A percentile compares a stretch with the other conserved stretches of the same genome.
Evolutionary conservation across 768 basidiomycete species (phyloP).

Genomic region (Cystobasidium tubakii): DNA sequence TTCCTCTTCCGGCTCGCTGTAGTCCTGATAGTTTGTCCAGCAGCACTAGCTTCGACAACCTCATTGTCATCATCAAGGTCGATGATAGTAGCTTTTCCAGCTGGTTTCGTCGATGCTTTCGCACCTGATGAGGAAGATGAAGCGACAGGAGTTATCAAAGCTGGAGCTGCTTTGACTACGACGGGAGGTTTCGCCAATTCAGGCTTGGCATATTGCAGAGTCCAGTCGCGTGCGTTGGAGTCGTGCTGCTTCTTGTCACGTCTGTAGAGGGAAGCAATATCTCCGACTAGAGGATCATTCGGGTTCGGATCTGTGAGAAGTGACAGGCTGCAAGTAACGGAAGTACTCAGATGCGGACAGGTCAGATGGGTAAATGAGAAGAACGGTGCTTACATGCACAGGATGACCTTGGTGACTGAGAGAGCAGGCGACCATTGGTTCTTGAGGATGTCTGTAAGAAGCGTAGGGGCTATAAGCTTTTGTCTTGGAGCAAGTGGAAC

Average conservation of each 20-base stretch:
- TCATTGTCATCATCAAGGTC: conserved; percentile 23
- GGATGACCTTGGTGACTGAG: conserved; percentile 97
- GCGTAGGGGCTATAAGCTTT: background rate
- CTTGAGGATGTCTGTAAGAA: conserved; percentile 72
- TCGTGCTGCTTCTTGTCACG: conserved; percentile 71
- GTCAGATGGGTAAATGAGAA: too few species aligned
- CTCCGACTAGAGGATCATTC: conserved; percentile 94
- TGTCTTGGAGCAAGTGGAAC: background rate
- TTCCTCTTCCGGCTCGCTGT: conserved; percentile 8
- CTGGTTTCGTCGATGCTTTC: background rate
- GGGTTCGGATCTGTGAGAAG: conserved; percentile 99
- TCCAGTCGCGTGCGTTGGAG: conserved; percentile 14
- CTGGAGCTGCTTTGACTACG: background rate
- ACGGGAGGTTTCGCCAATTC: conserved; percentile 24
- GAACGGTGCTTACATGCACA: conserved; percentile 76
- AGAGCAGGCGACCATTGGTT: conserved; percentile 99
- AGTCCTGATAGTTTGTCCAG: background rate
- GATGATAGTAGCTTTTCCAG: conserved; percentile 18
- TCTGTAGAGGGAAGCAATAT: conserved; percentile 93
- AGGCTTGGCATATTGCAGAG: conserved; percentile 19
- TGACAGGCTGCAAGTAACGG: conserved; percentile 59
- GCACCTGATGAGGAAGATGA: background rate
- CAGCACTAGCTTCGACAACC: background rate
- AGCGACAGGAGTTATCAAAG: conserved; percentile 10
- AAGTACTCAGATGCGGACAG: background rate